These are phyloP conservation scores for Diophrys sp. DNA, from an alignment of 73 alveolate genomes.

Conservation along the genomic window DNA sequence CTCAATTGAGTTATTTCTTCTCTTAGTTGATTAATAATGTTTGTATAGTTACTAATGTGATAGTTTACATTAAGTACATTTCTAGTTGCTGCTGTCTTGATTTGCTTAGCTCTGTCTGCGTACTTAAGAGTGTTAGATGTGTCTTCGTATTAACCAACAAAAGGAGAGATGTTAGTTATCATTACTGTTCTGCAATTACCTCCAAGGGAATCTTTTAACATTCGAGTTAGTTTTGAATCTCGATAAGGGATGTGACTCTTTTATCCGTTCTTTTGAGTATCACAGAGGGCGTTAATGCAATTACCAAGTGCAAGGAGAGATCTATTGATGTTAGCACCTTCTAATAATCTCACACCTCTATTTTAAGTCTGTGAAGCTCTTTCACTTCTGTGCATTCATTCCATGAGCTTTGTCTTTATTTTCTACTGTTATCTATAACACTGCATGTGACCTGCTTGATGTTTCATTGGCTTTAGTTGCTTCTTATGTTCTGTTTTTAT, in stretches of 20 bases:
- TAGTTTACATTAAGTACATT: slow-evolving; percentile 75
- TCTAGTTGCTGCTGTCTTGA: slow-evolving; percentile 77
- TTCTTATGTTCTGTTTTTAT: slow-evolving; percentile 78
- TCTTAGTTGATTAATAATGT: slow-evolving; percentile 73
- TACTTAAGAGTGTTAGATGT: slow-evolving; percentile 90
- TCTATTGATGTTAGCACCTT: slow-evolving; percentile 93
- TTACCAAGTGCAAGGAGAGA: slow-evolving; percentile 92
- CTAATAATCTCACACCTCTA: slow-evolving; percentile 74
- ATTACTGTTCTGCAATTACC: slow-evolving; percentile 94
- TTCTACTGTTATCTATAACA: slow-evolving; percentile 58
- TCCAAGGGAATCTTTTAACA: slow-evolving; percentile 89
- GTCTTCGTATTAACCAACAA: slow-evolving; percentile 78
- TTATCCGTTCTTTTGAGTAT: slow-evolving; percentile 59
- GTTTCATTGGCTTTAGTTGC: slow-evolving; percentile 83
- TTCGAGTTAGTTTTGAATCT: slow-evolving; percentile 91
- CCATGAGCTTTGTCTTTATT: slow-evolving; percentile 46
- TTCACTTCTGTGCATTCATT: slow-evolving; percentile 79
- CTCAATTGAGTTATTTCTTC: slow-evolving; percentile 74
- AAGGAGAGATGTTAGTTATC: slow-evolving; percentile 92
- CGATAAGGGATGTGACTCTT: slow-evolving; percentile 88
- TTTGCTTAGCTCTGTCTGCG: slow-evolving; percentile 92
- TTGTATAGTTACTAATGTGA: slow-evolving; percentile 70
- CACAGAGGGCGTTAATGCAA: slow-evolving; percentile 86
- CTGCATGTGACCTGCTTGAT: slow-evolving; percentile 93
- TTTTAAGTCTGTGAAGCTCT: slow-evolving; percentile 68